Evolutionary conservation across 345 rosid genomes (phyloP).

Genomic region (Excoecaria agallocha): DNA sequence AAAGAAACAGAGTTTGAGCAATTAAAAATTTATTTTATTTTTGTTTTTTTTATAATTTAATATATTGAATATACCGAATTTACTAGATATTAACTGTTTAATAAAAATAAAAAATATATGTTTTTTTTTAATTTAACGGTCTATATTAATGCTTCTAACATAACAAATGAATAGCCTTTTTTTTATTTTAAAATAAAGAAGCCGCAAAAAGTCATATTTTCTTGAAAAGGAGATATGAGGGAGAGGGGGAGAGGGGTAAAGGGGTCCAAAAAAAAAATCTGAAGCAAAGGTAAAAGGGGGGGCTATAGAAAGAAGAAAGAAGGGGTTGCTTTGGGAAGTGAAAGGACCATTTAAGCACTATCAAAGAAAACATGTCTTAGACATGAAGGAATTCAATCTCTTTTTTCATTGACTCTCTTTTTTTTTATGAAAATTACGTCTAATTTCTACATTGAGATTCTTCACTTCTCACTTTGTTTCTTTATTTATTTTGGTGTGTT

Average conservation of each 20-base stretch:
- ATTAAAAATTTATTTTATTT: too few relatives aligned
- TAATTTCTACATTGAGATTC: slow-evolving; percentile 13
- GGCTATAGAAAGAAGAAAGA: slow-evolving; percentile 27
- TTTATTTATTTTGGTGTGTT: not conserved
- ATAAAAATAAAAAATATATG: too few relatives aligned
- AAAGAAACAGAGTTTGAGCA: not conserved
- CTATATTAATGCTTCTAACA: too few relatives aligned
- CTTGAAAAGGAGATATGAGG: slow-evolving; percentile 20
- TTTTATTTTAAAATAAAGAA: too few relatives aligned
- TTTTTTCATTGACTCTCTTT: too few relatives aligned
- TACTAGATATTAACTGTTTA: too few relatives aligned
- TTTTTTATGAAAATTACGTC: not conserved
- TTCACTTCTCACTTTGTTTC: not conserved
- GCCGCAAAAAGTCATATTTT: slow-evolving; percentile 25
- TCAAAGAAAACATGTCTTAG: slow-evolving; percentile 26
- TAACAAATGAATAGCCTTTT: too few relatives aligned
- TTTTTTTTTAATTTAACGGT: too few relatives aligned
- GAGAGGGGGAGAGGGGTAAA: not conserved
- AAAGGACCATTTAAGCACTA: slow-evolving; percentile 28
- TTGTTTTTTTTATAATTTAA: too few relatives aligned
- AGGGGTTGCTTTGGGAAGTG: slow-evolving; percentile 30
- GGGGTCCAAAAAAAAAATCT: slow-evolving; percentile 27
- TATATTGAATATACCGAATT: too few relatives aligned
- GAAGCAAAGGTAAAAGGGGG: slow-evolving; percentile 24
- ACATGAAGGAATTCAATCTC: slow-evolving; percentile 15